phyloP scores from a whole-genome alignment of 1,284 basidiomycete species.

The Moesziomyces globuligerus region DNA sequence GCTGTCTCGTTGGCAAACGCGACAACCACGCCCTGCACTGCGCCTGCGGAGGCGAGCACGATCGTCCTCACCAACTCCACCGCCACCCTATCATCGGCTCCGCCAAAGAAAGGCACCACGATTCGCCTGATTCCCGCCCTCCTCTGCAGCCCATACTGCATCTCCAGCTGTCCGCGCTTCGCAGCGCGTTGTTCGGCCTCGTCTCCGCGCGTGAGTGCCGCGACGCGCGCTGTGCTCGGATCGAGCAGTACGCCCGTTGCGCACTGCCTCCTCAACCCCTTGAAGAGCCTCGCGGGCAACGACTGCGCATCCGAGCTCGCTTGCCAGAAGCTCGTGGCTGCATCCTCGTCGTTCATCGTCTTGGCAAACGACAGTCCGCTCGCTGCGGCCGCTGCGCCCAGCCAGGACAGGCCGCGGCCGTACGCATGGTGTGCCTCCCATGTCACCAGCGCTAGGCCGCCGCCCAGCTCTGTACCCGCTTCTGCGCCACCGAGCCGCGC shows the following conservation, averaged over 20 bases:
- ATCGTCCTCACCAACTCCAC: conserved; percentile 36
- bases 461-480: conserved; percentile 25
- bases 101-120: conserved; percentile 51
- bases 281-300: conserved; percentile 37
- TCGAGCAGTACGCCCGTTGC: conserved; percentile 43
- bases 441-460: conserved; percentile 31
- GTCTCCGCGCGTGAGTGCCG: neutral
- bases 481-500: conserved; percentile 14
- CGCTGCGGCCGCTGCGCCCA: conserved; percentile 40
- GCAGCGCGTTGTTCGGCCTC: neutral
- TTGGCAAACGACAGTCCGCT: conserved; percentile 35
- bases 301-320: conserved; percentile 40
- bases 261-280: conserved; percentile 26
- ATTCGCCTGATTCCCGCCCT: conserved; percentile 18
- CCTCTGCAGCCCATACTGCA: conserved; percentile 16
- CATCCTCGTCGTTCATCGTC: conserved; percentile 36
- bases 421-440: conserved; percentile 45
- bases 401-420: conserved; percentile 41
- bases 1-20: conserved; percentile 12
- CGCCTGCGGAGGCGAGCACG: conserved; percentile 18
- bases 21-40: conserved; percentile 42
- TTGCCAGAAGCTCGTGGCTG: conserved; percentile 33
- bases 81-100: conserved; percentile 46
- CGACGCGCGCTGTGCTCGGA: conserved; percentile 20
- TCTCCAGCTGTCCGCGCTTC: conserved; percentile 13